Evolutionary conservation across 495 filamentous ascomycete species (phyloP), one percentile per base, ranked within the genome.

Genomic region (Parmelia sp.): DNA sequence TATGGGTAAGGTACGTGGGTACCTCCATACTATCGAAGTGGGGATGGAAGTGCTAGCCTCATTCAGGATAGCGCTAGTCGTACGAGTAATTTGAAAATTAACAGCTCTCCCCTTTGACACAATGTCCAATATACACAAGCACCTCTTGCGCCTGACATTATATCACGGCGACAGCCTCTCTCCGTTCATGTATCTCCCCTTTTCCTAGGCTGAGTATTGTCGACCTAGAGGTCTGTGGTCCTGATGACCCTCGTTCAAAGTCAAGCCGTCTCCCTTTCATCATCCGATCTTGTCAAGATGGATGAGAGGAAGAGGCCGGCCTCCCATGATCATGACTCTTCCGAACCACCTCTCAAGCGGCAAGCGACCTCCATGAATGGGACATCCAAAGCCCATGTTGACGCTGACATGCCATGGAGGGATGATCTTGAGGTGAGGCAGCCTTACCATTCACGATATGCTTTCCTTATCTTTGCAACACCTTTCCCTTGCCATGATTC

Each of bases 271-370:
- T 77, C 80, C 80, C 83, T 89, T 82, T 82, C 84, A 79, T 79
- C 86, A 72, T 78, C 84, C 79, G 83, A 78, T 81, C 82, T 86
- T 76, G 80, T 87, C 83, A 96, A 91, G 83, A 96, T 96, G 92
- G 92, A 96, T 81, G 91, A 96, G 81, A 90, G 92, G 85, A 96
- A 96, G 82, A 85, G 91, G 84, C 87, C 90, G 69, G 88, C 90
- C 67, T 79, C 84, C 61, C 77, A 80, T 73, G 87, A 85, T 69
- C 78, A 84, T 72, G 91, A 92, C 75, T 89, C 93, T 58, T 79
- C 86, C 66, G 89, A 87, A 63, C 92, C 91, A 49, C 90, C 91
- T 12, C 84, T 82, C 71, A 96, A 96, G 82, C 87, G 90, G 74
- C 90, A 93, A 75, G 89, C 88, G 14, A 83, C 82, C 65, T 72